Evolutionary conservation across 495 filamentous ascomycete genomes (phyloP).

Genomic region (Penicillium argentinense): DNA sequence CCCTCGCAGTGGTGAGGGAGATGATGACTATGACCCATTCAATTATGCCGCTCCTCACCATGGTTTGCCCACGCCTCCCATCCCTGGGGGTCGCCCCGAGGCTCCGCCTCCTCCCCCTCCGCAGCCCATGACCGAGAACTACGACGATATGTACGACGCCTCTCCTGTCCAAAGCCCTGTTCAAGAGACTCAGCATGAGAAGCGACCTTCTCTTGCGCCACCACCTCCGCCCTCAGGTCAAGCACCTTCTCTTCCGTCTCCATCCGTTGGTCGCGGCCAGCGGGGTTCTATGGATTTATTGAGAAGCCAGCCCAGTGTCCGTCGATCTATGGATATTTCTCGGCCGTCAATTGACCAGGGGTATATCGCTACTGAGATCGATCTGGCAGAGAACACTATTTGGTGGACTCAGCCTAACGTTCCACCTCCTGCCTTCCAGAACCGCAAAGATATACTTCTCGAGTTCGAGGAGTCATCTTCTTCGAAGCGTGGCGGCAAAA

Average conservation of each 20-base stretch:
- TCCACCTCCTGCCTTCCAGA: conserved; percentile 78
- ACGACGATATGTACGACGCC: conserved; percentile 54
- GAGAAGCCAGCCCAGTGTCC: conserved; percentile 46
- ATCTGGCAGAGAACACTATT: conserved; percentile 65
- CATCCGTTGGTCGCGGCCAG: conserved; percentile 41
- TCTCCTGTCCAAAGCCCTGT: conserved; percentile 48
- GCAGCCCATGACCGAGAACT: conserved; percentile 35
- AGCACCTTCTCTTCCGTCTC: conserved; percentile 43
- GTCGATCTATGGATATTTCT: conserved; percentile 72
- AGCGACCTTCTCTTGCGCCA: conserved; percentile 29
- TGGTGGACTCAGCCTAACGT: conserved; percentile 81
- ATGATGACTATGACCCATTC: conserved; percentile 73
- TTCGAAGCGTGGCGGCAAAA: conserved; percentile 65
- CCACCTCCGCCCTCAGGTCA: conserved; percentile 29
- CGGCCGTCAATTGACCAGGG: conserved; percentile 70
- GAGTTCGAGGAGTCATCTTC: conserved; percentile 78
- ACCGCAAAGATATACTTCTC: conserved; percentile 77
- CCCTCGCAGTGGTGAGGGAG: conserved; percentile 48
- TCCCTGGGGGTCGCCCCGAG: conserved; percentile 25
- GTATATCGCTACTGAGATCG: conserved; percentile 83
- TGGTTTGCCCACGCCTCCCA: conserved; percentile 27
- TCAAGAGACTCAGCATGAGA: conserved; percentile 39
- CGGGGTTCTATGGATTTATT: conserved; percentile 72
- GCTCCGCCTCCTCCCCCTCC: conserved; percentile 31
- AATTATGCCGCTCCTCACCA: conserved; percentile 58